phyloP scores from a whole-genome alignment of 73 alveolate species.

The Uronychia binucleata region DNA sequence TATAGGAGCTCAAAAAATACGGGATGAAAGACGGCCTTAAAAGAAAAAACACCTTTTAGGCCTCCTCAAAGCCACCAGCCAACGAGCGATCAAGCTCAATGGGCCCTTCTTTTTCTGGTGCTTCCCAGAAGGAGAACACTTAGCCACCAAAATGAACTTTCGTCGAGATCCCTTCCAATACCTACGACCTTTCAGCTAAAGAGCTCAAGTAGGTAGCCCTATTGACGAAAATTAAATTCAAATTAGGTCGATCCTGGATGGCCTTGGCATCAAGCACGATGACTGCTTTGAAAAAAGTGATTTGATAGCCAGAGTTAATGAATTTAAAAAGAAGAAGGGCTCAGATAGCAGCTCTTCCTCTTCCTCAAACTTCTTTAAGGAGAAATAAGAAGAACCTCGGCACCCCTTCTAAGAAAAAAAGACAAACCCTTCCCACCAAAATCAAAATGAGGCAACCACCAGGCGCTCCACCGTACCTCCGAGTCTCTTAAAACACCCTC shows the following conservation, averaged over 20 bases:
- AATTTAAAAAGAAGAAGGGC: conserved; percentile 27
- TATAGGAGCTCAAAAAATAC: conserved; percentile 46
- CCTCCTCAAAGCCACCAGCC: conserved; percentile 1
- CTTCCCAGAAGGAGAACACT: conserved; percentile 1
- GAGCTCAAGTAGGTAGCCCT: conserved; percentile 68
- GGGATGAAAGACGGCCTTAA: conserved; percentile 63
- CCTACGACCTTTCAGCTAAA: conserved; percentile 64
- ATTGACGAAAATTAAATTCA: not conserved
- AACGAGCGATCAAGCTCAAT: not conserved
- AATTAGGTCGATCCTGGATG: conserved; percentile 32
- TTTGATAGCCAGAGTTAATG: conserved; percentile 48
- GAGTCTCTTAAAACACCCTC: no score
- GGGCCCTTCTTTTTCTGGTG: not conserved
- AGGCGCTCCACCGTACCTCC: no score
- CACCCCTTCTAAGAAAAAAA: conserved; percentile 1
- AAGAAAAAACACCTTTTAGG: conserved; percentile 22
- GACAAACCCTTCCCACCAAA: no score
- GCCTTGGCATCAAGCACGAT: conserved; percentile 78
- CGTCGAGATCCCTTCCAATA: conserved; percentile 75
- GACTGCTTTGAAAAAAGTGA: conserved; percentile 86
- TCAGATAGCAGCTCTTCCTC: conserved; percentile 5
- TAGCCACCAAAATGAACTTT: conserved; percentile 11
- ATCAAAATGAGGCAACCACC: no score
- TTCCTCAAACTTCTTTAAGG: not conserved
- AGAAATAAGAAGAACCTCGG: not conserved